Evolutionary conservation across 2,329 filamentous ascomycete genomes (phyloP).

Genomic region (Claviceps sp.): DNA sequence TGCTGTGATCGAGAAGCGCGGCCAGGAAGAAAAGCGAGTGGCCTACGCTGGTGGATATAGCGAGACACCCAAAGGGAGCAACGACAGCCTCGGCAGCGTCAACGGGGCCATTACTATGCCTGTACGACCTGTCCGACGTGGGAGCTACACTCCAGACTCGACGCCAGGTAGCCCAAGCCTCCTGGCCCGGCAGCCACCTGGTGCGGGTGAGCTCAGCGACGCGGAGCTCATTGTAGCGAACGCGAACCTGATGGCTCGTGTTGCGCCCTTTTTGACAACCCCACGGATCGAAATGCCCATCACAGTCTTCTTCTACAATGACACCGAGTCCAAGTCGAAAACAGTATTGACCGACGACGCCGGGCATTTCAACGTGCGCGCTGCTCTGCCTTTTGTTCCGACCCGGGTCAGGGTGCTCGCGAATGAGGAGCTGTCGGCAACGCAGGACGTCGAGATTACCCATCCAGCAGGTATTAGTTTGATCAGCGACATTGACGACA

Average conservation of each 20-base stretch:
- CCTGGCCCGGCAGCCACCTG: slow-evolving; percentile 22
- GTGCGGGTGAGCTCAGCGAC: slow-evolving; percentile 49
- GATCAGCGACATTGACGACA: slow-evolving; percentile 97
- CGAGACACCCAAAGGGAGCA: slow-evolving; percentile 42
- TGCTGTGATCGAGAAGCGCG: slow-evolving; percentile 59
- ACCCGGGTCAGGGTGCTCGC: slow-evolving; percentile 81
- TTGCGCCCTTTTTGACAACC: slow-evolving; percentile 81
- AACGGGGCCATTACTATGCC: slow-evolving; percentile 9
- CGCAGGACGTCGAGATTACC: slow-evolving; percentile 64
- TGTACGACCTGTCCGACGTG: slow-evolving; percentile 14
- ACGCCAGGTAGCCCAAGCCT: slow-evolving; percentile 30
- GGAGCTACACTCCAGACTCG: slow-evolving; percentile 24
- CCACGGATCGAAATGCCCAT: slow-evolving; percentile 66
- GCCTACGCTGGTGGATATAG: slow-evolving; percentile 64
- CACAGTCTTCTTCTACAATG: slow-evolving; percentile 92
- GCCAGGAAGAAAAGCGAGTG: slow-evolving; percentile 55
- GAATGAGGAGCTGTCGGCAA: slow-evolving; percentile 70
- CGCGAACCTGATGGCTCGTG: slow-evolving; percentile 70
- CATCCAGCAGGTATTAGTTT: slow-evolving; percentile 72
- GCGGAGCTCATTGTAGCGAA: slow-evolving; percentile 72
- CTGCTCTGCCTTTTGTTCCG: slow-evolving; percentile 76
- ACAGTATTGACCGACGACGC: slow-evolving; percentile 78
- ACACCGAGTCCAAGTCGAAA: slow-evolving; percentile 65
- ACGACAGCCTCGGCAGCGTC: slow-evolving; percentile 19
- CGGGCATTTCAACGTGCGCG: slow-evolving; percentile 74